Percentiles rank a stretch among this genome's conserved stretches.
phyloP scores from a whole-genome alignment of 306 rosid genomes.

The Canavalia gladiata region DNA sequence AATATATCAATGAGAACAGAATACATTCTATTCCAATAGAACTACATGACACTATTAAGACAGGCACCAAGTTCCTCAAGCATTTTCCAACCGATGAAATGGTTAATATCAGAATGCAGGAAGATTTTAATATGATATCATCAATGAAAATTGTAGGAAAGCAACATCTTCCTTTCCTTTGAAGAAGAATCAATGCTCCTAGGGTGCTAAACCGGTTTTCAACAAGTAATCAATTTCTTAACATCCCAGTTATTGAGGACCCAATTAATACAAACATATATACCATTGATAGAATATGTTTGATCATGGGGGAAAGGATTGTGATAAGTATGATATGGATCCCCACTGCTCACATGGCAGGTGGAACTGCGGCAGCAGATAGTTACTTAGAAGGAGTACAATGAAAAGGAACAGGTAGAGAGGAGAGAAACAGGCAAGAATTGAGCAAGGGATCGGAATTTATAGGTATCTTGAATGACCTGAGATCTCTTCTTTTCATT shows the following conservation, averaged over 20 bases:
- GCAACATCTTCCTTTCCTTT: slow-evolving; percentile 53
- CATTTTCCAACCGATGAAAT: background rate
- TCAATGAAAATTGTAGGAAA: background rate
- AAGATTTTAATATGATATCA: slow-evolving; percentile 4
- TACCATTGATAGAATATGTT: slow-evolving; percentile 6
- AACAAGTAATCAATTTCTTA: slow-evolving; percentile 50
- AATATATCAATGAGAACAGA: slow-evolving; percentile 38
- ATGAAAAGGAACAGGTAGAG: background rate
- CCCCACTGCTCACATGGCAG: background rate
- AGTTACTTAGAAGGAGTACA: background rate
- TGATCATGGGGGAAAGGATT: background rate
- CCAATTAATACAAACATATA: slow-evolving; percentile 27
- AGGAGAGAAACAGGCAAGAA: background rate
- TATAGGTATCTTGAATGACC: slow-evolving; percentile 10
- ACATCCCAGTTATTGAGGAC: slow-evolving; percentile 51
- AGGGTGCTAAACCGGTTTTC: slow-evolving; percentile 58
- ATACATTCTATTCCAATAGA: background rate
- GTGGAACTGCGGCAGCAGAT: background rate
- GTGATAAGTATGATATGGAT: slow-evolving; percentile 2
- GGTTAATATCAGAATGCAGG: slow-evolving; percentile 1
- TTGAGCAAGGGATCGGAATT: background rate
- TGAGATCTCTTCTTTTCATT: background rate
- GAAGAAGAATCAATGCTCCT: slow-evolving; percentile 46
- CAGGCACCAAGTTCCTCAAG: slow-evolving; percentile 16
- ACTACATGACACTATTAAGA: slow-evolving; percentile 20